phyloP scores from a whole-genome alignment of 176 grass and related monocot species.

The Oropetium thomaeum region DNA sequence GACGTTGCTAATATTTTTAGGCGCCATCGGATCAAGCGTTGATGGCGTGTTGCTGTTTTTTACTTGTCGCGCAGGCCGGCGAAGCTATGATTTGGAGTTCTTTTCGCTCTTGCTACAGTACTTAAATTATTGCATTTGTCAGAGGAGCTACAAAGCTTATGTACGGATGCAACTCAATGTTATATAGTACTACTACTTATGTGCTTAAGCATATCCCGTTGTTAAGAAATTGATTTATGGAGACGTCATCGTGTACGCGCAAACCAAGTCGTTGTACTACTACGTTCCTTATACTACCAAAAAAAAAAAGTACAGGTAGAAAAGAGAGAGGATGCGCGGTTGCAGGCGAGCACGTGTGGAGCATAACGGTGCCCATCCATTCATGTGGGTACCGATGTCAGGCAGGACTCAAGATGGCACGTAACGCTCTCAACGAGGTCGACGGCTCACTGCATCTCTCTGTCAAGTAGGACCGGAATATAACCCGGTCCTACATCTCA shows the following conservation, averaged over 20 bases:
- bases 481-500: background rate
- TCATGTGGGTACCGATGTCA: background rate
- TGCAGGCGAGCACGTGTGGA: background rate
- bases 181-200: too few relatives aligned
- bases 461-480: fast-evolving
- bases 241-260: background rate
- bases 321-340: too few relatives aligned
- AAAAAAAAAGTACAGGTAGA: too few relatives aligned
- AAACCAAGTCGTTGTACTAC: background rate
- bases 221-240: background rate
- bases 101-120: too few relatives aligned
- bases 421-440: background rate
- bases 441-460: fast-evolving
- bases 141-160: too few relatives aligned
- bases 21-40: too few relatives aligned
- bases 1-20: too few relatives aligned
- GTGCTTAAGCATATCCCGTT: too few relatives aligned
- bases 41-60: too few relatives aligned
- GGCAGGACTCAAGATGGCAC: background rate
- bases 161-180: background rate
- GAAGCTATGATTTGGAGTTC: too few relatives aligned
- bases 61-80: too few relatives aligned
- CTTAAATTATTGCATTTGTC: too few relatives aligned
- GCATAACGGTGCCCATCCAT: background rate
- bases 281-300: background rate